Evolutionary conservation across 106 monocot species (phyloP).

Genomic region (Amphibolis antarctica): DNA sequence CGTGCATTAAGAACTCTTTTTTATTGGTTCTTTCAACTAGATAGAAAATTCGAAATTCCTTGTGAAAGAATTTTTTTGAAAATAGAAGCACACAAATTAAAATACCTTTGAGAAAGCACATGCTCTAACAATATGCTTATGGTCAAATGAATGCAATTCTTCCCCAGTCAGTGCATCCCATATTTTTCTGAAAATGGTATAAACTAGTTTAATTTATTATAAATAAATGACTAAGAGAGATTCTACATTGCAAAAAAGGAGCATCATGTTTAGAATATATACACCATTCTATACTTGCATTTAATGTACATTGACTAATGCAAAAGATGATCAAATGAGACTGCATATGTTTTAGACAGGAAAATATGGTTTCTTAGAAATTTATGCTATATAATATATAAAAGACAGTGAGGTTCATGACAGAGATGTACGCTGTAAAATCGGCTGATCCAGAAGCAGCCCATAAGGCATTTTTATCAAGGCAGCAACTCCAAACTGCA

Average conservation of each 20-base stretch:
- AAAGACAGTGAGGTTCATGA: too few relatives aligned
- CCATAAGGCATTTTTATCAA: conserved; percentile 59
- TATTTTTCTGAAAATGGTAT: conserved; percentile 45
- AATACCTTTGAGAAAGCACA: conserved; percentile 83
- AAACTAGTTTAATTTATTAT: neutral
- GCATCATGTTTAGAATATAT: too few relatives aligned
- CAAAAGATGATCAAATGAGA: neutral
- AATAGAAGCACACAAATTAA: neutral
- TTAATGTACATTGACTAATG: neutral
- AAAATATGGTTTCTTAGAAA: too few relatives aligned
- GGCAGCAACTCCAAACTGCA: conserved; percentile 85
- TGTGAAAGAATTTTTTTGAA: too few relatives aligned
- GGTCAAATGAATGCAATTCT: conserved; percentile 71
- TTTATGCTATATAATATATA: too few relatives aligned
- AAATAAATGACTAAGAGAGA: neutral
- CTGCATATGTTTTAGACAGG: too few relatives aligned
- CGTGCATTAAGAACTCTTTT: too few relatives aligned
- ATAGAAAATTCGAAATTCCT: too few relatives aligned
- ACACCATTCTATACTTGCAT: neutral
- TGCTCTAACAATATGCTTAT: conserved; percentile 85
- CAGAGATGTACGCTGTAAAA: conserved; percentile 50
- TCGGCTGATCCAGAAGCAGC: conserved; percentile 81
- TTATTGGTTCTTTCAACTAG: too few relatives aligned
- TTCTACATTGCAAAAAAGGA: neutral
- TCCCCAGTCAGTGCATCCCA: conserved; percentile 85